Evolutionary conservation across 345 rosid genomes (phyloP), one percentile per base, ranked within the genome.

Genomic region (Eucalyptus pauciflora): DNA sequence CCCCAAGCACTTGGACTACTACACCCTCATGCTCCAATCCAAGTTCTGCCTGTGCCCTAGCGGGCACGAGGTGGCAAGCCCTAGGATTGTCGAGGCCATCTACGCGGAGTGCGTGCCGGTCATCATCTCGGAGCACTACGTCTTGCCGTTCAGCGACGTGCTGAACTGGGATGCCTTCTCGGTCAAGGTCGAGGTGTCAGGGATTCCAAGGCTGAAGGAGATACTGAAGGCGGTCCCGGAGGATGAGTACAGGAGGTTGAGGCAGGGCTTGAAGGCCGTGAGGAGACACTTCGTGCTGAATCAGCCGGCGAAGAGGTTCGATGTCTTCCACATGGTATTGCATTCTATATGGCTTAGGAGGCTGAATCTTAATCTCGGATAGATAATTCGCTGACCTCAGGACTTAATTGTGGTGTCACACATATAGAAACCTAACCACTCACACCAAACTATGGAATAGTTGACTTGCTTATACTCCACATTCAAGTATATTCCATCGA

Each of bases 321-420:
- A 97, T 88, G 94, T 93, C 85, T 96, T 95, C 90, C 99, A 97
- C 76, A 93, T 96, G 97, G 94, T 92, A 12, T 89, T 97, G 88
- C 99, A 97, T 89, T 97, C 99, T 18, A 91, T 97, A 48, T 97
- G 99, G 99, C 94, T 97, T 87, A 92, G 99, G 88, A 94, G 99
- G 92, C 87, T 96, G 89, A 96, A 97, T 91, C 17, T 92, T 89
- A 93, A 80, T 92, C 90, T 93, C 25, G 87, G 56, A 86, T 96
- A 94, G 71, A 54, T 67, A 87, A 14, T 62, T 76, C 48, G 62
- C 22, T 41, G 25, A 33, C 83, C 48, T 76, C 8, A 37, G 48
- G 43, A 76, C 83, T 56, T 56, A 56, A 56, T 2, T 56, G 83
- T 41, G 27, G 83, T 41, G 27, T 76, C 83, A 20, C 43, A 41